Percentiles rank a stretch among this genome's conserved stretches.
phyloP scores from a whole-genome alignment of 768 basidiomycete species.

The Paxillus ammoniavirescens region DNA sequence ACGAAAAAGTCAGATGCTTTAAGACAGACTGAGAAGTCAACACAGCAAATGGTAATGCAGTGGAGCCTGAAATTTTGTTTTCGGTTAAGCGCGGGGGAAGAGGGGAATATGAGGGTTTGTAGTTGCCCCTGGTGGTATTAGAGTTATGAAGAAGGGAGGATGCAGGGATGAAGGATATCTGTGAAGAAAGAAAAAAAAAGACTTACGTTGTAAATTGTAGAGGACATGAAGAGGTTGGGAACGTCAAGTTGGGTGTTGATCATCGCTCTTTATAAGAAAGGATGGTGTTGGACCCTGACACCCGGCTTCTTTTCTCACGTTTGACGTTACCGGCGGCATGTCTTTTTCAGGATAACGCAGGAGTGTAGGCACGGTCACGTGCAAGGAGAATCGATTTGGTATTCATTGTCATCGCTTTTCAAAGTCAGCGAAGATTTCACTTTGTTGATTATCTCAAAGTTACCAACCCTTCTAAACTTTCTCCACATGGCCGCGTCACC shows the following conservation, averaged over 20 bases:
- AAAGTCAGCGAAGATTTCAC: slow-evolving; percentile 23
- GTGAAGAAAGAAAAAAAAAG: not conserved
- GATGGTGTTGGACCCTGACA: slow-evolving; percentile 34
- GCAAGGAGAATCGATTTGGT: slow-evolving; percentile 15
- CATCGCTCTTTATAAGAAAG: slow-evolving; percentile 39
- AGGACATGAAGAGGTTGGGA: slow-evolving; percentile 38
- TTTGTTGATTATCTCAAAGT: not conserved
- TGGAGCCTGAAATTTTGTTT: slow-evolving; percentile 26
- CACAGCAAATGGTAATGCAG: slow-evolving; percentile 2
- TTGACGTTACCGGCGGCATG: slow-evolving; percentile 35
- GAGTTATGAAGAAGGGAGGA: not conserved
- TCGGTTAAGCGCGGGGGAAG: slow-evolving; percentile 3
- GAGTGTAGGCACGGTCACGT: slow-evolving; percentile 32
- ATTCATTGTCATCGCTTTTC: slow-evolving; percentile 11
- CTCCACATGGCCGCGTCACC: not conserved
- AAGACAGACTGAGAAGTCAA: not conserved
- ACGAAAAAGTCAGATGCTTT: slow-evolving; percentile 15
- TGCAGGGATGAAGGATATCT: not conserved
- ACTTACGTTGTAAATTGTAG: slow-evolving; percentile 40
- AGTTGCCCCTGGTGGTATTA: not conserved
- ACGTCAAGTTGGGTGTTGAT: slow-evolving; percentile 37
- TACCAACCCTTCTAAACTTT: too few relatives aligned
- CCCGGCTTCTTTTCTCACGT: slow-evolving; percentile 34
- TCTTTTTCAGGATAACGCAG: slow-evolving; percentile 22
- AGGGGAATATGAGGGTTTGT: not conserved